Evolutionary conservation across 176 grass and related monocot genomes (phyloP).

Genomic region (Pontederia paniculata): DNA sequence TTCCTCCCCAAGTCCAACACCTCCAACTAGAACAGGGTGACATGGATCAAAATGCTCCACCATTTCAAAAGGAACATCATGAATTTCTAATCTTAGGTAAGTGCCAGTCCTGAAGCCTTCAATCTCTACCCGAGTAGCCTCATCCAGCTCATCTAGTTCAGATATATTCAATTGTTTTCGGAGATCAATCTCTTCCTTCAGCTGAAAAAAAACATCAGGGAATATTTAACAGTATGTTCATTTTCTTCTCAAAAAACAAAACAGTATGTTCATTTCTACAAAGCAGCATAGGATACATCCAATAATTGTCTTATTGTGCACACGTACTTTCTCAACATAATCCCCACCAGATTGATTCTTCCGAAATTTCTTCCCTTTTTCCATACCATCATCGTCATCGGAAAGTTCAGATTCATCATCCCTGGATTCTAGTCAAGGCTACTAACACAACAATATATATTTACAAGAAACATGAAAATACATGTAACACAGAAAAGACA

Average conservation of each 20-base stretch:
- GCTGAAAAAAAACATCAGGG: slow-evolving; percentile 32
- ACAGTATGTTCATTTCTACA: background rate
- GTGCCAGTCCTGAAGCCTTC: slow-evolving; percentile 88
- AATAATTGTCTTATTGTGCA: background rate
- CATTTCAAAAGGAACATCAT: slow-evolving; percentile 83
- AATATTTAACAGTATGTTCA: background rate
- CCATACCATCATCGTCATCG: slow-evolving; percentile 42
- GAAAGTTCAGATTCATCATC: slow-evolving; percentile 62
- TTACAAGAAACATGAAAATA: background rate
- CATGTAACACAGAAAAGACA: background rate
- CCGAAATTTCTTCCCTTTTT: slow-evolving; percentile 41
- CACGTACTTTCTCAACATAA: slow-evolving; percentile 80
- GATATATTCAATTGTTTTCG: slow-evolving; percentile 77
- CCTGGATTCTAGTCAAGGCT: slow-evolving; percentile 67
- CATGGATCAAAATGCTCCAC: slow-evolving; percentile 86
- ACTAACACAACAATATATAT: slow-evolving; percentile 1
- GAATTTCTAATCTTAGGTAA: slow-evolving; percentile 85
- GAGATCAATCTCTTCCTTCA: slow-evolving; percentile 80
- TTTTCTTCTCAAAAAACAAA: too few relatives aligned
- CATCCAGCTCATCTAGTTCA: slow-evolving; percentile 83
- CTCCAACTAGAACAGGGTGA: slow-evolving; percentile 84
- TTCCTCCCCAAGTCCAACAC: slow-evolving; percentile 83
- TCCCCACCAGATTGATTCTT: slow-evolving; percentile 47
- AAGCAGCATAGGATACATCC: background rate
- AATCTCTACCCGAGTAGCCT: slow-evolving; percentile 65